Conservation (phyloP, 2,329 filamentous ascomycete genomes). For the Aspergillus intermedius region DNA sequence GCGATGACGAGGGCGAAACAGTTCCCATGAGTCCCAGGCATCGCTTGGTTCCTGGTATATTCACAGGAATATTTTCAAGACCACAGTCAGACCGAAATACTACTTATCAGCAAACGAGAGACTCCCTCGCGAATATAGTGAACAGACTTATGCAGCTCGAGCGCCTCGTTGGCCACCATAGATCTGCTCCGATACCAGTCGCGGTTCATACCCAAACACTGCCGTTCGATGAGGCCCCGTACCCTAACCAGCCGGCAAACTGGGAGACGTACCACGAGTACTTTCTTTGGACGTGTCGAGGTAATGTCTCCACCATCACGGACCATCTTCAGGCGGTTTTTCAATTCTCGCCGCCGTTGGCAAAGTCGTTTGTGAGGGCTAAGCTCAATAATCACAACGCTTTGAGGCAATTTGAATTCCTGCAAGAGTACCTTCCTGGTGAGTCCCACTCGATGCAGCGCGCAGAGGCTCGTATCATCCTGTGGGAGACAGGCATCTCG, state of each 20-base stretch:
- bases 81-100: not conserved
- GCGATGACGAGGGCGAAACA: not conserved
- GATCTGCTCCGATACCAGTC: not conserved
- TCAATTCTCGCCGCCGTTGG: slow-evolving; percentile 7
- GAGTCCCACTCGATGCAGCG: slow-evolving; percentile 10
- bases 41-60: not conserved
- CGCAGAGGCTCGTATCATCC: slow-evolving; percentile 7
- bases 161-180: not conserved
- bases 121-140: not conserved
- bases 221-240: not conserved
- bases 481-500: slow-evolving; percentile 6
- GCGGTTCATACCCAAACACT: not conserved
- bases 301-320: slow-evolving; percentile 8
- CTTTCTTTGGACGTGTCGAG: slow-evolving; percentile 12
- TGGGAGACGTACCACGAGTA: slow-evolving; percentile 9
- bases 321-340: slow-evolving; percentile 10
- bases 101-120: not conserved
- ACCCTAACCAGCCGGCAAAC: not conserved
- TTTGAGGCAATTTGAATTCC: slow-evolving; percentile 8
- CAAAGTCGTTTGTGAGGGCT: slow-evolving; percentile 6
- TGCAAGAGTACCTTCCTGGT: slow-evolving; percentile 9
- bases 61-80: not conserved
- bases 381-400: slow-evolving; percentile 8
- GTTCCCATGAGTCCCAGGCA: not conserved
- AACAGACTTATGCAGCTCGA: not conserved